A percentile compares a stretch with the other conserved stretches of the same genome.
These are phyloP conservation scores for Solanum sitiens DNA, from an alignment of 257 asterid genomes.

Conservation along the genomic window DNA sequence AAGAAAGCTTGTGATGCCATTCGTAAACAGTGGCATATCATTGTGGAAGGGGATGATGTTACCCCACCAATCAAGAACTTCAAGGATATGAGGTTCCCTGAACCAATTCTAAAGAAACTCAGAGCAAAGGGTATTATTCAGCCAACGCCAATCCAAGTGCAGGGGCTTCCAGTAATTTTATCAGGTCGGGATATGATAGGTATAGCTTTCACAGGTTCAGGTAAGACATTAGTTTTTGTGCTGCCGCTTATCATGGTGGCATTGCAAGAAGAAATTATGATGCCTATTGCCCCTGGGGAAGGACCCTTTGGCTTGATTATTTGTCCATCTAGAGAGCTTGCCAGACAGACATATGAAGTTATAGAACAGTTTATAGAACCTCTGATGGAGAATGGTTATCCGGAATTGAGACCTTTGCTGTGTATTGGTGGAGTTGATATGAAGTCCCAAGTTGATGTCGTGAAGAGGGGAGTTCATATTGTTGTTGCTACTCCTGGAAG, in stretches of 20 bases:
- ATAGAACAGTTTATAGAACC: slow-evolving; percentile 66
- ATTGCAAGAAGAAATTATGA: slow-evolving; percentile 70
- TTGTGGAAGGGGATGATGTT: slow-evolving; percentile 73
- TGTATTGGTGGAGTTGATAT: slow-evolving; percentile 89
- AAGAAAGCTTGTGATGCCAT: slow-evolving; percentile 57
- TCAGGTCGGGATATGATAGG: slow-evolving; percentile 91
- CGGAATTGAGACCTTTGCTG: slow-evolving; percentile 74
- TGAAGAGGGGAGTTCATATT: slow-evolving; percentile 75
- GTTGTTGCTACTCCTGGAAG: slow-evolving; percentile 94
- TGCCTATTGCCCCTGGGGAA: slow-evolving; percentile 81
- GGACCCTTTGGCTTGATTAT: slow-evolving; percentile 80
- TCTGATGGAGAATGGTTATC: slow-evolving; percentile 61
- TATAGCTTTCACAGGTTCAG: slow-evolving; percentile 88
- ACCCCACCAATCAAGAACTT: slow-evolving; percentile 79
- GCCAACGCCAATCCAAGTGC: slow-evolving; percentile 91
- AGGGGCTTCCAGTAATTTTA: slow-evolving; percentile 76
- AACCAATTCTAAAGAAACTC: slow-evolving; percentile 57
- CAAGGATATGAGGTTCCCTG: slow-evolving; percentile 85
- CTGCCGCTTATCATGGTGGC: slow-evolving; percentile 82
- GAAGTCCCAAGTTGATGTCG: slow-evolving; percentile 79
- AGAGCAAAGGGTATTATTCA: slow-evolving; percentile 73
- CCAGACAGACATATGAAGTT: slow-evolving; percentile 80
- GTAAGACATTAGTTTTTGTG: slow-evolving; percentile 79
- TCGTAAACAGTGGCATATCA: slow-evolving; percentile 82
- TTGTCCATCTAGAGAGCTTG: slow-evolving; percentile 89